Evolutionary conservation across 1,139 yeast species (phyloP).

Genomic region (Geotrichum restrictum): DNA sequence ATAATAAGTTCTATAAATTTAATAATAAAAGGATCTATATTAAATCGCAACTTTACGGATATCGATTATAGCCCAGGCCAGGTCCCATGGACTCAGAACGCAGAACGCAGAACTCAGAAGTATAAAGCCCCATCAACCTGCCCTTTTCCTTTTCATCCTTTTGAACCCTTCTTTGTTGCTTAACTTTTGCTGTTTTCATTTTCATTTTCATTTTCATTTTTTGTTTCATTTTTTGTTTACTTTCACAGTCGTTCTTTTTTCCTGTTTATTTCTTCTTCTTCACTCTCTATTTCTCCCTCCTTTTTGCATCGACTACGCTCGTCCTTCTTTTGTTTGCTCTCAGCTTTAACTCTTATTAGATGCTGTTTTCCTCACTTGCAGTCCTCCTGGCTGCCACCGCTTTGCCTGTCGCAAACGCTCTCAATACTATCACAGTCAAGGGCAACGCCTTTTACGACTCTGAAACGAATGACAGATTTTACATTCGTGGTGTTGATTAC

Average conservation of each 20-base stretch:
- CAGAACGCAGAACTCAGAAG: too few relatives aligned
- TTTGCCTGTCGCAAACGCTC: constrained; percentile 11
- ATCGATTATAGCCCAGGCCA: too few relatives aligned
- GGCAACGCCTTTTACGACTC: constrained; percentile 66
- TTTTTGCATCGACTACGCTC: neutral
- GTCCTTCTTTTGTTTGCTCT: neutral
- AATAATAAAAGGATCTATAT: too few relatives aligned
- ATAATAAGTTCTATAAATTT: too few relatives aligned
- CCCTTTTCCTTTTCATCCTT: too few relatives aligned
- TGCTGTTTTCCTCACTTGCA: neutral
- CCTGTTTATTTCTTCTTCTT: neutral
- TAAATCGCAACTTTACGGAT: too few relatives aligned
- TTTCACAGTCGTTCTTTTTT: neutral
- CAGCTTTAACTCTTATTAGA: too few relatives aligned
- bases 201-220: neutral
- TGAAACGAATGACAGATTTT: constrained; percentile 77
- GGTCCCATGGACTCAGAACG: too few relatives aligned
- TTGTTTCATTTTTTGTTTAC: neutral
- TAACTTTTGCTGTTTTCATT: too few relatives aligned
- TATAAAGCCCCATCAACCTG: too few relatives aligned
- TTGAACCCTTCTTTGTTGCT: too few relatives aligned
- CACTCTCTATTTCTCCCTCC: neutral
- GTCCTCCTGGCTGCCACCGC: constrained; percentile 5
- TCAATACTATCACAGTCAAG: constrained; percentile 34
- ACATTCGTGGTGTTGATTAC: constrained; percentile 77